Percentiles rank a stretch among this genome's conserved stretches.
Conservation (phyloP, 2,329 filamentous ascomycete genomes). For the Aspergillus persii region DNA sequence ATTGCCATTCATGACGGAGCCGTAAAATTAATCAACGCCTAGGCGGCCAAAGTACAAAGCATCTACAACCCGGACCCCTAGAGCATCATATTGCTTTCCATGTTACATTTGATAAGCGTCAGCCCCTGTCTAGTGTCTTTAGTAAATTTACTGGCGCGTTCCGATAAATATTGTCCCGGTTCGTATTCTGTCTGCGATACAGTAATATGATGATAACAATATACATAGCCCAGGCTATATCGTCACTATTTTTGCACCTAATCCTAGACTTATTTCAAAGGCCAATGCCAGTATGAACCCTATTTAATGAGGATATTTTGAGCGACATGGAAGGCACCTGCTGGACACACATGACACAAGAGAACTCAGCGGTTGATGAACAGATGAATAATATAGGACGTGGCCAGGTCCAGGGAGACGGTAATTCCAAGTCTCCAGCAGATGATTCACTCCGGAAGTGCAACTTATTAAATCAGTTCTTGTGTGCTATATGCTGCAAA, state of each 20-base stretch:
- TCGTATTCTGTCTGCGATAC: background rate
- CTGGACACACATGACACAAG: background rate
- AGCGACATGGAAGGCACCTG: background rate
- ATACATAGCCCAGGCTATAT: background rate
- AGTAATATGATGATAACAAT: background rate
- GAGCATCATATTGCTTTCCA: background rate
- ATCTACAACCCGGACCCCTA: background rate
- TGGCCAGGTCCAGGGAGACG: background rate
- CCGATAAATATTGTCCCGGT: background rate
- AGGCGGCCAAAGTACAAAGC: background rate
- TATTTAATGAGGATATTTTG: background rate
- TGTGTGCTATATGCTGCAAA: no score
- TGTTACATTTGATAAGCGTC: background rate
- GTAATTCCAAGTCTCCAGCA: no score
- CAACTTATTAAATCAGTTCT: no score
- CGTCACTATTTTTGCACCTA: background rate
- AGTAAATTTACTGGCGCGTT: background rate
- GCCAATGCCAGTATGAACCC: background rate
- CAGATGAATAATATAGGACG: background rate
- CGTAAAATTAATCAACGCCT: background rate
- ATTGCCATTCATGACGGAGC: no score
- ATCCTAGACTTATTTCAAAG: background rate
- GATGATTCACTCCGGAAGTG: no score
- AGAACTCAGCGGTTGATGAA: background rate
- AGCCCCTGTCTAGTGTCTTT: background rate